Percentiles rank a stretch among this genome's conserved stretches.
phyloP scores from a whole-genome alignment of 1,284 basidiomycete genomes.

The Ceratobasidium sp. region DNA sequence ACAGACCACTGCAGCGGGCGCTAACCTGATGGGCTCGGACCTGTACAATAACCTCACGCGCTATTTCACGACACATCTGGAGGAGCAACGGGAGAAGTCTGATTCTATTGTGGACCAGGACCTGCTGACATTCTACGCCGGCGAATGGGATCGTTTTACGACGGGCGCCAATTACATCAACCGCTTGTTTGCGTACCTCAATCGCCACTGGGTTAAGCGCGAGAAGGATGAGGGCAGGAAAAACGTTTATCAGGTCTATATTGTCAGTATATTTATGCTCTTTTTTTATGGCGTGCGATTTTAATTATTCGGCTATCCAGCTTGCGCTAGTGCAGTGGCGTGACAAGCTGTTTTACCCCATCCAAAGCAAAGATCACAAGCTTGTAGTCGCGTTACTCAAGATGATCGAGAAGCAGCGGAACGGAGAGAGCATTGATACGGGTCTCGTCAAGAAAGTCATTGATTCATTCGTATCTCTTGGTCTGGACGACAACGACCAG shows the following conservation, averaged over 20 bases:
- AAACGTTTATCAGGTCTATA: slow-evolving; percentile 95
- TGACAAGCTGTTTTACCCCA: slow-evolving; percentile 88
- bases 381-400: slow-evolving; percentile 90
- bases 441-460: slow-evolving; percentile 96
- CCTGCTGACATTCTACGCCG: slow-evolving; percentile 91
- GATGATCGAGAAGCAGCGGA: slow-evolving; percentile 92
- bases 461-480: slow-evolving; percentile 96
- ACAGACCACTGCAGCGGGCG: slow-evolving; percentile 72
- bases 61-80: slow-evolving; percentile 88
- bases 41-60: slow-evolving; percentile 90
- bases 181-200: slow-evolving; percentile 95
- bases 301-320: slow-evolving; percentile 60
- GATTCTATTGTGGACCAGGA: slow-evolving; percentile 87
- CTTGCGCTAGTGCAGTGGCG: slow-evolving; percentile 98
- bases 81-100: slow-evolving; percentile 77
- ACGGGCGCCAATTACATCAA: slow-evolving; percentile 97
- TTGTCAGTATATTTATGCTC: slow-evolving; percentile 76
- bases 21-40: slow-evolving; percentile 95
- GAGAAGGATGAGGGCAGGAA: slow-evolving; percentile 98
- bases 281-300: not conserved
- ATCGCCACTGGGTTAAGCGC: slow-evolving; percentile 99
- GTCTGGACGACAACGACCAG: slow-evolving; percentile 90
- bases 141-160: slow-evolving; percentile 97
- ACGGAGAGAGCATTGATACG: slow-evolving; percentile 95
- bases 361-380: slow-evolving; percentile 85